Evolutionary conservation across 202 grass and related monocot genomes (phyloP), one percentile per base, ranked within the genome.

Genomic region (Elaeis oleifera): DNA sequence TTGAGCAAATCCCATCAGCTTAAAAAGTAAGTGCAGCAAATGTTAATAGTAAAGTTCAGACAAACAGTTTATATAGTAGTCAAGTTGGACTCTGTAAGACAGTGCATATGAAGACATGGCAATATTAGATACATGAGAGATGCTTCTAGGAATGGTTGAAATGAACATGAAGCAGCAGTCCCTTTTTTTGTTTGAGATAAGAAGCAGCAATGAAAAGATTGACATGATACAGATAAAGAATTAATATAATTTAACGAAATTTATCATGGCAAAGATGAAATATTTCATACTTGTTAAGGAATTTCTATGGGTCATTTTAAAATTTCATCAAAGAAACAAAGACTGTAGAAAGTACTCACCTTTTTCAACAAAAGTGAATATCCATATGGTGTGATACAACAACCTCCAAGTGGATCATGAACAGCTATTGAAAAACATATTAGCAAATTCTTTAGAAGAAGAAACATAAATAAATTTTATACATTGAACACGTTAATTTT

Each of bases 391-490:
- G 92, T 92, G 71, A 97, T 83, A 59, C 77, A 81, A 77, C 92
- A 89, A 57, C 79, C 88, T 79, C 92, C 92, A 70, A 92, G 84
- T 70, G 92, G 92, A 79, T 97, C 92, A 71, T 77, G 82, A 80
- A 71, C 11, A 70, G 92, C 88, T 97, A 71, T 68, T 13, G 13
- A 71, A 57, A 53, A 54, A 16, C 61, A 24, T 4, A 62, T 69
- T 60, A 58, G 60, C 18, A 51, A 31, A 71, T 16, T 70, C 8
- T 44, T 44, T 44, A 14, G 36, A 44, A 44, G 11, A 50, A 28
- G 6, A 71, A 48, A 26, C 53, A 24, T n/a, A 67, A 24, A n/a
- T 57, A 22, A 21, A 22, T 56, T 4, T 56, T 56, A 21, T 11
- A 13, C 8, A 11, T 3, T 2, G 9, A 44, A 44, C 36, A 44